Evolutionary conservation across 208 protist species (phyloP), one percentile per base, ranked within the genome.

Genomic region (Crithidia sp.): DNA sequence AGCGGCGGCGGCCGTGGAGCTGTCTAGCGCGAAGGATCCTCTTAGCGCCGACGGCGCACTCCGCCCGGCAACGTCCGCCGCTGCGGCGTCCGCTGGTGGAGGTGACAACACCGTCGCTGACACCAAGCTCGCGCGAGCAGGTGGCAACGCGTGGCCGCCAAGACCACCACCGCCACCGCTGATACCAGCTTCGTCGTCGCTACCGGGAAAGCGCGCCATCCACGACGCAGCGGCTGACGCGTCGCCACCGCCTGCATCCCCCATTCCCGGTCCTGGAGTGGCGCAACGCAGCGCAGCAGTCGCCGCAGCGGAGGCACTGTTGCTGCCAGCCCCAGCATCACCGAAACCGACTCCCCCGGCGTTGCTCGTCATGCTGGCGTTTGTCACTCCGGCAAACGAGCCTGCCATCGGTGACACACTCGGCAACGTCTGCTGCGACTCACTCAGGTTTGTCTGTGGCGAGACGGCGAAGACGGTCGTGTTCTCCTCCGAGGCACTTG

Each of bases 381-480:
- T 70, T 3, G 52, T 61, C 17, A 61, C 41, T 1, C 65, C 53
- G 9, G 43, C 19, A 40, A 58, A 77, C 4, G 65, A 77, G 17
- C 58, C 52, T 8, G 39, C 49, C 57, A 50, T 71, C 41, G 65
- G 41, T n/a, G 64, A 40, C 39, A 47, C 12, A 28, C 59, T 66
- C 5, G 56, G 72, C 57, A 60, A 59, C 9, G 65, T 67, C 40
- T 56, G 65, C 57, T 67, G 65, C 57, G 58, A 71, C 57, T 77
- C 72, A 10, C 57, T 71, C 40, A 52, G 28, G 68, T 14, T 74
- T 41, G 63, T 71, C 49, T 65, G 64, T 37, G 50, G 61, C 55
- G 60, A 71, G 2, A 69, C 64, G 14, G 50, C 67, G 28, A 70
- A 70, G 16, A 70, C 16, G n/a, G 65, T 70, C 41, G 58, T 67